Evolutionary conservation across 2,329 filamentous ascomycete species (phyloP), one percentile per base, ranked within the genome.

Genomic region (Cryphonectria nitschkei): DNA sequence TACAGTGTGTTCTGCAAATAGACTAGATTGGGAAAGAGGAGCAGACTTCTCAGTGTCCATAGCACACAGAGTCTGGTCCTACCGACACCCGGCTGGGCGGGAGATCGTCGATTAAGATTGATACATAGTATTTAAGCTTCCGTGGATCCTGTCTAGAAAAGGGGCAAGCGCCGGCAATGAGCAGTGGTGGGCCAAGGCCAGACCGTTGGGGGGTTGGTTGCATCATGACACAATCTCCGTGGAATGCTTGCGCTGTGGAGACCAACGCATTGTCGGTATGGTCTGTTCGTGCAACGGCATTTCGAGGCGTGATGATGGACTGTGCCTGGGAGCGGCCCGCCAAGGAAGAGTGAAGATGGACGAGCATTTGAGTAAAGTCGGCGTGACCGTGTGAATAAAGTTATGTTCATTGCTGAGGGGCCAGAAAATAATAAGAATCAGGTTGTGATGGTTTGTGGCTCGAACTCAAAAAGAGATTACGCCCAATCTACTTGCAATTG

Each of bases 191-290:
- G 61, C 61, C 22, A 46, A 62, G 37, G 37, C 61, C 22, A 63
- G 58, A 37, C 32, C 29, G 58, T 61, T 26, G 37, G 37, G 16
- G 16, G 34, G 60, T 8, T 43, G 16, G 34, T 26, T 29, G 61
- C 39, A 64, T 32, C 61, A 64, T 39, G 34, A 19, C 61, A 64
- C 61, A 64, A 64, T 64, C 37, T 64, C 61, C 37, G 61, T 6
- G 13, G 4, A 43, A 64, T 22, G 37, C 37, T 39, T 43, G 61
- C 39, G 26, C 37, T 46, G 39, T 39, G 37, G 37, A 22, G 37
- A 43, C 26, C 34, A 29, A 13, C 61, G 26, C 52, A 3, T 16
- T 29, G 52, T 14, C 34, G 11, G 29, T 14, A 32, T 56, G 11
- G 26, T 56, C n/a, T 32, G 43, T 29, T 14, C 52, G 52, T 56